These are phyloP conservation scores for Priceomyces medius DNA, from an alignment of 805 yeast species.

Conservation along the genomic window DNA sequence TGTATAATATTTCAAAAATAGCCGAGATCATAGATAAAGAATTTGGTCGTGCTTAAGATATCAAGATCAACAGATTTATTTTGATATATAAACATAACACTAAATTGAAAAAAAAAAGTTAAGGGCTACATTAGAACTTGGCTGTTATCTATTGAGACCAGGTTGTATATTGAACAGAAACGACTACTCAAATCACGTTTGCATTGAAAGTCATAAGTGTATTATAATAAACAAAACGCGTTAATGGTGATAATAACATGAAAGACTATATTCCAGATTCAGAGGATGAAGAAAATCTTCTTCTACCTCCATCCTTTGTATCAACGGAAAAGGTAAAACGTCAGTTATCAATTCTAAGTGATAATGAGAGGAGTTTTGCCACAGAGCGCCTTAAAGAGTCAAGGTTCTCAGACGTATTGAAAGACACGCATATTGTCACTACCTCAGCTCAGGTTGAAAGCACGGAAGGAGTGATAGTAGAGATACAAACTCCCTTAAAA, in stretches of 20 bases:
- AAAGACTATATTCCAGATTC: conserved; percentile 28
- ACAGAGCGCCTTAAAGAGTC: conserved; percentile 5
- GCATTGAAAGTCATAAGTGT: no score
- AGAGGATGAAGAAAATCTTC: conserved; percentile 21
- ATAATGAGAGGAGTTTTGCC: conserved; percentile 1
- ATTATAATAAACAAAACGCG: conserved; percentile 4
- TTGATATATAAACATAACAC: neutral
- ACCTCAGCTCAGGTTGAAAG: neutral
- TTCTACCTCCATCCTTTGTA: conserved; percentile 13
- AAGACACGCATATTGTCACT: neutral
- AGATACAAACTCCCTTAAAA: neutral
- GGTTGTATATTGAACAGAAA: no score
- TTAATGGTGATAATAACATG: conserved; percentile 4
- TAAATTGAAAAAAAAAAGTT: no score
- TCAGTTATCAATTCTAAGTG: conserved; percentile 6
- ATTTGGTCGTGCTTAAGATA: neutral
- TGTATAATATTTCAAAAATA: no score
- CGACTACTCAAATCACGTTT: no score
- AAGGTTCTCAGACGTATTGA: conserved; percentile 5
- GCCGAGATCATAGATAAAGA: no score
- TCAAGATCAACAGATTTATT: neutral
- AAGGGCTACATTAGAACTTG: no score
- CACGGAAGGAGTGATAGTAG: neutral
- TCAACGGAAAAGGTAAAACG: conserved; percentile 8
- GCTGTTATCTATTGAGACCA: no score